These are phyloP conservation scores for Ceratobasidium sp. DNA, from an alignment of 1,284 basidiomycete species.

Conservation along the genomic window DNA sequence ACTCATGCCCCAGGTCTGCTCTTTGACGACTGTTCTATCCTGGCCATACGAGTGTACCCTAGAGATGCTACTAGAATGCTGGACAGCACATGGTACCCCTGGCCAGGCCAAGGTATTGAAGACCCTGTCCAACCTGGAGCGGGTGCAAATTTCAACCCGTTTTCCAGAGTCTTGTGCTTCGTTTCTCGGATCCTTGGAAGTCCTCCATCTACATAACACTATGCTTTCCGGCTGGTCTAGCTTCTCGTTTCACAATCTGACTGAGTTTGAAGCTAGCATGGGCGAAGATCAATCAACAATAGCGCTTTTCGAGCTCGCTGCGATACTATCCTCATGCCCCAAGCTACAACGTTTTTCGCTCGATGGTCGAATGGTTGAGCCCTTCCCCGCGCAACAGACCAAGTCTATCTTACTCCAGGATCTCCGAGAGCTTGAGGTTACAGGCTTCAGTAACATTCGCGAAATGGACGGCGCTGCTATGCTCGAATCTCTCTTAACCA, in stretches of 20 bases:
- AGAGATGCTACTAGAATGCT: neutral
- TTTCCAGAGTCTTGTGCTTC: neutral
- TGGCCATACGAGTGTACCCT: neutral
- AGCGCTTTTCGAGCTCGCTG: neutral
- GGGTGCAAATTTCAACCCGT: too few species aligned
- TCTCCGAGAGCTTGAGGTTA: too few species aligned
- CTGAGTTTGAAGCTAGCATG: neutral
- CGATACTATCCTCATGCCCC: neutral
- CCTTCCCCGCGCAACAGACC: neutral
- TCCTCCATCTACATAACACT: neutral
- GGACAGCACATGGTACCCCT: neutral
- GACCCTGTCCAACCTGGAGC: neutral
- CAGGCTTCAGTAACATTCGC: too few species aligned
- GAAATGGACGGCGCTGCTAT: too few species aligned
- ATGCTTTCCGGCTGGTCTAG: neutral
- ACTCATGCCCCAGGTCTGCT: constrained; percentile 2
- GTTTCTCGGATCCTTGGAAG: neutral
- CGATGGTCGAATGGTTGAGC: neutral
- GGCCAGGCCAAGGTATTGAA: neutral
- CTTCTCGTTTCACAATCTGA: neutral
- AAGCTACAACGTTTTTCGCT: neutral
- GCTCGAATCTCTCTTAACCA: too few species aligned
- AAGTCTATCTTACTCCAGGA: neutral
- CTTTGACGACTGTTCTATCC: neutral
- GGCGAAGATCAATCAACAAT: neutral